Percentiles rank a stretch among this genome's conserved stretches.
Evolutionary conservation across 164 flowering plant species (phyloP).

Genomic region (Berberis thunbergii): DNA sequence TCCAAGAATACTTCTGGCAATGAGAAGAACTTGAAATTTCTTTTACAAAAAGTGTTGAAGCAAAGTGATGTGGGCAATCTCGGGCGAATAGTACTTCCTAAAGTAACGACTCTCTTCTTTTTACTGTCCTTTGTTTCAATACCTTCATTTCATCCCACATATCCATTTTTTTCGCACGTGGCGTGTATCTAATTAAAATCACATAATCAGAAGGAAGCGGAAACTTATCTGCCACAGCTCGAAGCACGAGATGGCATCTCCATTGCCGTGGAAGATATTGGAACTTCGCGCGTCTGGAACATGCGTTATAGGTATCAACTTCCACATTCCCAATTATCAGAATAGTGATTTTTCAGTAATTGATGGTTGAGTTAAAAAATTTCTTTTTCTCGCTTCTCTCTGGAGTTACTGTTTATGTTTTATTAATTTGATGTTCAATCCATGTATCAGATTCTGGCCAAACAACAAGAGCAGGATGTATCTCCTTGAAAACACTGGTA

Average conservation of each 20-base stretch:
- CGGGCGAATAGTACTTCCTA: conserved; percentile 98
- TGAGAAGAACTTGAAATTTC: conserved; percentile 77
- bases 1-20: conserved; percentile 43
- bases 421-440: neutral
- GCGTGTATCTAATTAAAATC: neutral
- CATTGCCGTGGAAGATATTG: conserved; percentile 92
- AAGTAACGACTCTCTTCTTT: conserved; percentile 31
- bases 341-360: neutral
- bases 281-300: conserved; percentile 92
- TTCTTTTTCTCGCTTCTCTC: neutral
- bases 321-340: neutral
- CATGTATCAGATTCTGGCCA: conserved; percentile 87
- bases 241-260: conserved; percentile 95
- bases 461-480: conserved; percentile 99
- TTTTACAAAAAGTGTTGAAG: conserved; percentile 93
- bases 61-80: conserved; percentile 98
- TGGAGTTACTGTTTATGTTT: neutral
- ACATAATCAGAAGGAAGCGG: conserved; percentile 82
- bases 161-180: neutral
- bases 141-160: neutral
- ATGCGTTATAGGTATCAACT: conserved; percentile 88
- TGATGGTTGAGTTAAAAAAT: too few species aligned
- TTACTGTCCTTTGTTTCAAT: neutral
- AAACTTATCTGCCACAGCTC: conserved; percentile 82
- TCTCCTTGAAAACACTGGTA: conserved; percentile 93